These are phyloP conservation scores for Wickerhamomyces alni DNA, from an alignment of 805 yeast species.

Conservation along the genomic window DNA sequence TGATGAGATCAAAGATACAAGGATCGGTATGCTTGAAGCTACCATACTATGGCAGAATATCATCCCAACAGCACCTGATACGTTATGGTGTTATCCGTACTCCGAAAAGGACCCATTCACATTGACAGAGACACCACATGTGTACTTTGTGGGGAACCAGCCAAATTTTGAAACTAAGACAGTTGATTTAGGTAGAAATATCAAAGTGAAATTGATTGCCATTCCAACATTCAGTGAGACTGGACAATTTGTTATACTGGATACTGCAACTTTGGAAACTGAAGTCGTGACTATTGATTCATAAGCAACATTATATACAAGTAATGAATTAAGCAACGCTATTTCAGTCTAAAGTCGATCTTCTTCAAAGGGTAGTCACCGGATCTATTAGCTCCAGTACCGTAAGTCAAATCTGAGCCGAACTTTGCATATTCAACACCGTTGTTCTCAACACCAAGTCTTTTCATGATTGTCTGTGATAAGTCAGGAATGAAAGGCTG, in stretches of 20 bases:
- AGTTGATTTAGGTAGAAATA: slow-evolving; percentile 30
- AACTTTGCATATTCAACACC: slow-evolving; percentile 36
- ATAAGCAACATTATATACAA: slow-evolving; percentile 6
- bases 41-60: slow-evolving; percentile 80
- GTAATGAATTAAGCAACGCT: slow-evolving; percentile 2
- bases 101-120: slow-evolving; percentile 74
- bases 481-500: slow-evolving; percentile 72
- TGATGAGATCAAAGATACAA: slow-evolving; percentile 25
- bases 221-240: slow-evolving; percentile 68
- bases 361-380: slow-evolving; percentile 47
- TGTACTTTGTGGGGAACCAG: slow-evolving; percentile 85
- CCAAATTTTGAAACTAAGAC: slow-evolving; percentile 46
- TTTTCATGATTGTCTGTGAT: slow-evolving; percentile 49
- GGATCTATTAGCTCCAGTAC: slow-evolving; percentile 43
- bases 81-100: slow-evolving; percentile 85
- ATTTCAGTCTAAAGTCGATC: slow-evolving; percentile 12
- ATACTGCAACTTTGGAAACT: slow-evolving; percentile 50
- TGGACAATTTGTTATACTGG: slow-evolving; percentile 59
- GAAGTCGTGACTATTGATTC: slow-evolving; percentile 34
- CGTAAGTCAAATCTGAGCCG: slow-evolving; percentile 60
- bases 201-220: slow-evolving; percentile 48
- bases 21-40: slow-evolving; percentile 55
- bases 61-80: slow-evolving; percentile 95
- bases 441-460: slow-evolving; percentile 53
- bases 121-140: slow-evolving; percentile 75